These are phyloP conservation scores for Lipomyces japonicus DNA, from an alignment of 805 yeast genomes.

Conservation along the genomic window DNA sequence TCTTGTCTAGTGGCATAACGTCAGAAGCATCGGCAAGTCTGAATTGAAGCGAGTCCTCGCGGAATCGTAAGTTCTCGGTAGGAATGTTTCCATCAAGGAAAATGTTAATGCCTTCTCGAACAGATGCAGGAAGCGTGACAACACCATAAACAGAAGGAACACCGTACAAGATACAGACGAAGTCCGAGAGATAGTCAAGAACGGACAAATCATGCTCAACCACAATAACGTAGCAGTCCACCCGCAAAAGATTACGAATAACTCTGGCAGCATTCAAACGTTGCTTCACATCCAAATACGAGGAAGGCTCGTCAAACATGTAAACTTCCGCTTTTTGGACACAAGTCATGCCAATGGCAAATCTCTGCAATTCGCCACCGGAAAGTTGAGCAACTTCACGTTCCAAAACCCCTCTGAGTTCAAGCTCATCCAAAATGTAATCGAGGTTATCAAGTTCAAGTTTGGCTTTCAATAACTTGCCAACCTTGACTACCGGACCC, in stretches of 20 bases:
- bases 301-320: constrained; percentile 99
- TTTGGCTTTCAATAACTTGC: constrained; percentile 72
- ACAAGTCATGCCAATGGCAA: constrained; percentile 96
- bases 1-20: constrained; percentile 67
- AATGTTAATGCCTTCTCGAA: constrained; percentile 98
- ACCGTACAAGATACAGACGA: constrained; percentile 94
- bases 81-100: constrained; percentile 98
- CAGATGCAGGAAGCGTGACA: constrained; percentile 92
- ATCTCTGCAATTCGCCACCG: constrained; percentile 98
- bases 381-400: constrained; percentile 89
- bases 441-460: constrained; percentile 65
- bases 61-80: constrained; percentile 92
- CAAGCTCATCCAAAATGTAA: constrained; percentile 63
- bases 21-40: constrained; percentile 89
- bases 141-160: constrained; percentile 99
- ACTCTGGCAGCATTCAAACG: constrained; percentile 96
- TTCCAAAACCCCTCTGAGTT: constrained; percentile 67
- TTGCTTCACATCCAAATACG: constrained; percentile 96
- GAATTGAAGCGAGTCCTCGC: constrained; percentile 93
- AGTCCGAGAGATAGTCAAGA: constrained; percentile 93
- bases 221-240: constrained; percentile 77
- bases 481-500: constrained; percentile 83
- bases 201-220: constrained; percentile 99
- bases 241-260: constrained; percentile 76
- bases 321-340: constrained; percentile 92